Evolutionary conservation across 345 rosid genomes (phyloP).

Genomic region (Combretum micranthum): DNA sequence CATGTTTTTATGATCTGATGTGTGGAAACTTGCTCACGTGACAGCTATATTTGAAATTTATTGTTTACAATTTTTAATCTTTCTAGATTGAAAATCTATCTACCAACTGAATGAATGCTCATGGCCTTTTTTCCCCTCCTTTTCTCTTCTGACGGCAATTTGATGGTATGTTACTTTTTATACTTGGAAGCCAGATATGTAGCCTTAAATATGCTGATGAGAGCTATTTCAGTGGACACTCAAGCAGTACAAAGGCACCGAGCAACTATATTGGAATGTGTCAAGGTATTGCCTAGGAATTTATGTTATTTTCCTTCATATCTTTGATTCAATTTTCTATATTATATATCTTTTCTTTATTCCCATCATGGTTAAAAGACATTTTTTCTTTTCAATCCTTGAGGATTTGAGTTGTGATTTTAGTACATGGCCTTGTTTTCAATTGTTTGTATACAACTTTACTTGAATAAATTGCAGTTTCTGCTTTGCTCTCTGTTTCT

Average conservation of each 20-base stretch:
- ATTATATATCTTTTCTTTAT: background rate
- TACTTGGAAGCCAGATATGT: slow-evolving; percentile 59
- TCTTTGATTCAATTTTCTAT: background rate
- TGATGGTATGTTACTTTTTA: slow-evolving; percentile 5
- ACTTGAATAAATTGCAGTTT: too few species aligned
- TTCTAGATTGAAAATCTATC: too few species aligned
- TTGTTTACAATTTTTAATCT: too few species aligned
- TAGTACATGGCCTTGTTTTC: too few species aligned
- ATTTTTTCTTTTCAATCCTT: too few species aligned
- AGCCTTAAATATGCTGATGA: slow-evolving; percentile 96
- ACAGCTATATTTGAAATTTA: too few species aligned
- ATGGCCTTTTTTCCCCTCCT: too few species aligned
- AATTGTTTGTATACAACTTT: too few species aligned
- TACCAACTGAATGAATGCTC: too few species aligned
- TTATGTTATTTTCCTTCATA: slow-evolving; percentile 6
- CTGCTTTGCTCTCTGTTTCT: slow-evolving; percentile 7
- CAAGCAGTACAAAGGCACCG: slow-evolving; percentile 98
- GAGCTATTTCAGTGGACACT: slow-evolving; percentile 77
- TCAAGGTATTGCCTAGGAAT: slow-evolving; percentile 65
- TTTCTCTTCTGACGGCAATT: background rate
- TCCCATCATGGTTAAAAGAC: background rate
- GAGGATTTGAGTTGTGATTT: too few species aligned
- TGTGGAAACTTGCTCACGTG: too few species aligned
- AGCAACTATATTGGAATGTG: slow-evolving; percentile 94
- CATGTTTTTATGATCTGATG: too few species aligned